Percentiles rank a stretch among this genome's conserved stretches.
These are phyloP conservation scores for Rugosomyces carneus DNA, from an alignment of 1,284 basidiomycete species.

Conservation along the genomic window DNA sequence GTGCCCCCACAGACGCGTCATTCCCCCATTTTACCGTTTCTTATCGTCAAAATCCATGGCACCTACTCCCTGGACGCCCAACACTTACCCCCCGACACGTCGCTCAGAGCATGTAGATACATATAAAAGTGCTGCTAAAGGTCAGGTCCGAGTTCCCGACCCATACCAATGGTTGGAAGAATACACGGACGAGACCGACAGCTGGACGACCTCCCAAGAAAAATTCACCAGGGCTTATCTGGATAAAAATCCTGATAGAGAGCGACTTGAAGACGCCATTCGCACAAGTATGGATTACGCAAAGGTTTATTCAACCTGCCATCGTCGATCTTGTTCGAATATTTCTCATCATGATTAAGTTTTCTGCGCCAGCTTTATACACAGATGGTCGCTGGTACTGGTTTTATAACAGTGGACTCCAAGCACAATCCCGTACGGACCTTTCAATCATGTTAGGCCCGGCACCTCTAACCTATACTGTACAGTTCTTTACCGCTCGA, in stretches of 20 bases:
- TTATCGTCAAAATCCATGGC: slow-evolving; percentile 22
- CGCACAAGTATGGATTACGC: slow-evolving; percentile 63
- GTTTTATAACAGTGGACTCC: slow-evolving; percentile 68
- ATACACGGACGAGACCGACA: slow-evolving; percentile 53
- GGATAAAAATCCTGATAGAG: slow-evolving; percentile 52
- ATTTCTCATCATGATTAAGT: slow-evolving; percentile 33
- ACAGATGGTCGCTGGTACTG: slow-evolving; percentile 74
- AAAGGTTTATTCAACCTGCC: slow-evolving; percentile 48
- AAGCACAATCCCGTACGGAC: slow-evolving; percentile 52
- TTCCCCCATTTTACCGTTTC: slow-evolving; percentile 15
- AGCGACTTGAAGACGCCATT: slow-evolving; percentile 54
- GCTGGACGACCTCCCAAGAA: slow-evolving; percentile 61
- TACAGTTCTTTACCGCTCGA: slow-evolving; percentile 63
- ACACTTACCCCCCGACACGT: slow-evolving; percentile 53
- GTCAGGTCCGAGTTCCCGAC: slow-evolving; percentile 57
- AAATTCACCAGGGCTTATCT: slow-evolving; percentile 55
- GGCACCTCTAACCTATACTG: not conserved
- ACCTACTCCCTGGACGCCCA: slow-evolving; percentile 27
- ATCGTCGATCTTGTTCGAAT: not conserved
- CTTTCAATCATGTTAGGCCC: no score
- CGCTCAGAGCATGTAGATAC: slow-evolving; percentile 62
- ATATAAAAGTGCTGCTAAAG: slow-evolving; percentile 59
- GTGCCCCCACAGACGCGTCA: slow-evolving; percentile 20
- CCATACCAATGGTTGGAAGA: slow-evolving; percentile 74
- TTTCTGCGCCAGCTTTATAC: slow-evolving; percentile 53